Percentiles rank a stretch among this genome's conserved stretches.
Evolutionary conservation across 306 rosid genomes (phyloP).

Genomic region (Hippophae rhamnoides): DNA sequence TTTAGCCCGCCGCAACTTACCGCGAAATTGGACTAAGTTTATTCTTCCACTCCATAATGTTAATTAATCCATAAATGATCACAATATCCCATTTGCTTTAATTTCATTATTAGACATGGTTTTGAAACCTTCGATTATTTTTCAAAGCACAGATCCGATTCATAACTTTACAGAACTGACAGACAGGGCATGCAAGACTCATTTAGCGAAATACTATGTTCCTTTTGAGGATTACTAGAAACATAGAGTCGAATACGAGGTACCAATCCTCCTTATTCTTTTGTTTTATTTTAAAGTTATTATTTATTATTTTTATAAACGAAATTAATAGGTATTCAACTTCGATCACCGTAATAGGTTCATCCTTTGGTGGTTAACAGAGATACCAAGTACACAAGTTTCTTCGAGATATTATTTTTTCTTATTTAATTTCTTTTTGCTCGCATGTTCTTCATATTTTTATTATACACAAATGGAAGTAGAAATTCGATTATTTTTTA

Average conservation of each 20-base stretch:
- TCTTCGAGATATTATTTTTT: constrained; percentile 56
- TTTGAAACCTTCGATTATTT: not conserved
- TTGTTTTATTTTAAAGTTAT: too few species aligned
- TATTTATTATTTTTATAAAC: too few species aligned
- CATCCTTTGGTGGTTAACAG: constrained; percentile 96
- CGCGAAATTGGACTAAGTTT: too few species aligned
- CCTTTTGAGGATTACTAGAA: constrained; percentile 95
- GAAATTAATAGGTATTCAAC: not conserved
- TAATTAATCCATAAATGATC: too few species aligned
- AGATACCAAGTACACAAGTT: constrained; percentile 94
- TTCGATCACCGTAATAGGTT: constrained; percentile 45
- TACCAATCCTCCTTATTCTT: constrained; percentile 8
- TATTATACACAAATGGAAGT: too few species aligned
- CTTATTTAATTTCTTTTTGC: not conserved
- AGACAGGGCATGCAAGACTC: constrained; percentile 90
- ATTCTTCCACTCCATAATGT: too few species aligned
- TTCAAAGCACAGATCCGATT: constrained; percentile 74
- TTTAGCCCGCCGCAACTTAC: too few species aligned
- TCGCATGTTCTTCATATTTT: not conserved
- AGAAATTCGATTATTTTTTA: too few species aligned
- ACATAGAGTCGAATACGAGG: constrained; percentile 99
- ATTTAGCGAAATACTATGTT: constrained; percentile 82
- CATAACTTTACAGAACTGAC: constrained; percentile 85
- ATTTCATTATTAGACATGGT: not conserved
- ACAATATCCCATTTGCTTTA: constrained; percentile 1